Base-by-base conservation (phyloP, 495 filamentous ascomycete species). In the Lophium mytilinum region DNA sequence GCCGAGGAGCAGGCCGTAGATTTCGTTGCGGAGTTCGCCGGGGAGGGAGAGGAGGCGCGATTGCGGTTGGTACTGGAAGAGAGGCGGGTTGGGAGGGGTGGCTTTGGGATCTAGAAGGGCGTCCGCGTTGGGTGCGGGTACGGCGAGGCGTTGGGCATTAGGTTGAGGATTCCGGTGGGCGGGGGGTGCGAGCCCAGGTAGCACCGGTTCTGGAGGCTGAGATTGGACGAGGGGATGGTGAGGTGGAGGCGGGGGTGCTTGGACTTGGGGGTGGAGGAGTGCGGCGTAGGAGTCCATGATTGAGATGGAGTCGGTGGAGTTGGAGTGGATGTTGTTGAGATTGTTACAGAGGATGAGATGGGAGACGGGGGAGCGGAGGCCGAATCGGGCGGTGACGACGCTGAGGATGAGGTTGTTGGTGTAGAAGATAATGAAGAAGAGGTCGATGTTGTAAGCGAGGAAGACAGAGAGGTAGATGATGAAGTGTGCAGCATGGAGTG, bases 21-120 rank as follows among this genome's bases (percentile, higher is more conserved):
- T 77, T 43, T 75, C 63, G 56, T 76, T 74, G 47, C 78, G 74
- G 50, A 81, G 68, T 57, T 80, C 77, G 40, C 71, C 56, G 40
- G 78, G 77, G 42, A 81, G 71, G 52, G 64, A 62, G 42, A 80
- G 66, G 53, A 80, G 72, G 7, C 58, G 53, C 15, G 60, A 53
- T 4, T 43, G 34, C 2, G 24, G 15, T 50, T 63, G 51, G 14
- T 41, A 19, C n/a, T 19, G 4, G 43, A 47, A 19, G 15, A n/a
- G 43, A 2, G 43, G 12, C 1, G 43, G 24, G 24, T 30, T 30
- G 2, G 24, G 24, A 30, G 24, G 24, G 24, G 24, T 6, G 24
- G 2, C 24, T 30, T 30, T 30, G 24, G 24, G 24, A 2, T 2
- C 24, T 30, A 30, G 24, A 30, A 30, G 24, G 24, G 24, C 3